Conservation (phyloP, 2,329 filamentous ascomycete genomes). For the Ilyonectria destructans region DNA sequence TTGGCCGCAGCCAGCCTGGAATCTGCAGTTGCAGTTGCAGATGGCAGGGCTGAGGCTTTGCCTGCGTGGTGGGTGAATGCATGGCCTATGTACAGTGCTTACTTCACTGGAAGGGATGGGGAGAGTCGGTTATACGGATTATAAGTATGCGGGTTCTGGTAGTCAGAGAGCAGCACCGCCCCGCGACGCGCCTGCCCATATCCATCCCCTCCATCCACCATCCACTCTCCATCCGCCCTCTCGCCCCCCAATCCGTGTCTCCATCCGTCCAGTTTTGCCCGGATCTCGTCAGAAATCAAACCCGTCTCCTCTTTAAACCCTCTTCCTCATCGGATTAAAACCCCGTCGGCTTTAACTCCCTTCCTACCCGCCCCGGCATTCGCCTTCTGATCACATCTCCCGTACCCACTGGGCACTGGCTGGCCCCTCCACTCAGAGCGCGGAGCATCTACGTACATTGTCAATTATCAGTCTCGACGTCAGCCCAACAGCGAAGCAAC, state of each 20-base stretch:
- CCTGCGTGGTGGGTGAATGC: neutral
- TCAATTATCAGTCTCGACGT: neutral
- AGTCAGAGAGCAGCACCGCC: conserved; percentile 38
- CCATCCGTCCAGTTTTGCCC: conserved; percentile 17
- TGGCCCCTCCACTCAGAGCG: neutral
- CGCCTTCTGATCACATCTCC: neutral
- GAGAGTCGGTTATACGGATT: neutral
- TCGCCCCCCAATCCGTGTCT: conserved; percentile 35
- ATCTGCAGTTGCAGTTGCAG: conserved; percentile 11
- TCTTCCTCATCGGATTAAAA: neutral
- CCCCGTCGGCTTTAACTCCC: neutral
- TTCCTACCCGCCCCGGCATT: conserved; percentile 12
- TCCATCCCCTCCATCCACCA: conserved; percentile 30
- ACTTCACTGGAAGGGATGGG: neutral
- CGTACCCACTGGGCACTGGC: neutral
- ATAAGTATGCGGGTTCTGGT: conserved; percentile 2
- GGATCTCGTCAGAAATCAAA: conserved; percentile 14
- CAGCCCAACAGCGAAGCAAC: neutral
- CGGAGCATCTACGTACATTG: neutral
- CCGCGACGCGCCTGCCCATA: conserved; percentile 27
- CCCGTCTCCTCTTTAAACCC: neutral
- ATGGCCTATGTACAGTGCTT: neutral
- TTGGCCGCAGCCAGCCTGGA: neutral
- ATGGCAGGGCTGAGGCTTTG: conserved; percentile 15
- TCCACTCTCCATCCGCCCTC: neutral